Base-by-base conservation (phyloP, 306 rosid species). In the Vigna reflexopilosa region DNA sequence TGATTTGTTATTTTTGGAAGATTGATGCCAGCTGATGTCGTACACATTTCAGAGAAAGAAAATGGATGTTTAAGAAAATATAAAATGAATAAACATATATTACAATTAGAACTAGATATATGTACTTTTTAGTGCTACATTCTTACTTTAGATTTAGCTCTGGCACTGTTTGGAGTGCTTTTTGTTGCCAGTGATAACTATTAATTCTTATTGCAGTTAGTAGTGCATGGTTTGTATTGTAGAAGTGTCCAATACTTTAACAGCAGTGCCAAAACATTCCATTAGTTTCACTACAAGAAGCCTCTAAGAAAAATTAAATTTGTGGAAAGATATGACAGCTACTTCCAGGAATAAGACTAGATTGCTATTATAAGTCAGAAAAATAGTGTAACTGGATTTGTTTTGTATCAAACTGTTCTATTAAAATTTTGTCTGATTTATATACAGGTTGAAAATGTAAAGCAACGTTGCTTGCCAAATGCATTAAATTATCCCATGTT, bases 401-500 rank as follows among this genome's bases (percentile, higher is more conserved):
- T 72, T 68, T 83, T 52, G n/a, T 42, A 32, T 72, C 20, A 48
- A 52, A 54, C 38, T 56, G 26, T 50, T 78, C 9, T 56, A 44
- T 59, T 13, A 47, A 13, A 3, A 10, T 10, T 73, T 76, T 75
- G 12, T n/a, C 9, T 58, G 69, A 79, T 70, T 77, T 62, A 51
- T 70, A 48, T 68, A 57, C 91, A 94, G 98, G 98, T 94, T 75
- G 98, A 94, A 84, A 94, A 92, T 84, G 98, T 94, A 62, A 94
- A 94, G 89, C 97, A 94, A 77, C 95, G 95, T 26, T 94, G 98
- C 85, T 81, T 94, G 92, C 97, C 97, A 47, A 89, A 89, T 85
- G 97, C 95, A 32, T 83, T 94, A 73, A 92, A 94, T 85, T 94
- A 90, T 90, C 98, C 98, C 62, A 94, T 94, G 98, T 81, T 94